Evolutionary conservation across 768 basidiomycete genomes (phyloP).

Genomic region (Cystoderma amianthinum): DNA sequence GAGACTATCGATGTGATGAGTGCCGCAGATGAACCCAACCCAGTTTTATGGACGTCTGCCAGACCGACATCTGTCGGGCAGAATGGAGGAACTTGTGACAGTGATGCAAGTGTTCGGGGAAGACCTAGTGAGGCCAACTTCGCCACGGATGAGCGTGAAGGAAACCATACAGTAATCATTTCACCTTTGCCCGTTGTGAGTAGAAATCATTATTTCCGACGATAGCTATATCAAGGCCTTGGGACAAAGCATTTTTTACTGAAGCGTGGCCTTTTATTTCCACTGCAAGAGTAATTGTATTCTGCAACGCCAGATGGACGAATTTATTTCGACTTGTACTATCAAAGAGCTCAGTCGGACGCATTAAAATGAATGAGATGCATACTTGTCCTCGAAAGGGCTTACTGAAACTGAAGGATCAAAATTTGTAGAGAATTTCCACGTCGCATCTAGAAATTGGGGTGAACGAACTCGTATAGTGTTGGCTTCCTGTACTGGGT

Average conservation of each 20-base stretch:
- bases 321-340: conserved; percentile 79
- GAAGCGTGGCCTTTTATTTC: conserved; percentile 46
- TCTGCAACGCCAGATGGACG: conserved; percentile 82
- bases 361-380: conserved; percentile 6
- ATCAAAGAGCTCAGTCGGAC: conserved; percentile 8
- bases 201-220: conserved; percentile 98
- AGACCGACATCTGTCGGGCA: conserved; percentile 60
- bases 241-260: conserved; percentile 33
- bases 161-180: conserved; percentile 8
- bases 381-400: conserved; percentile 31
- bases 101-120: conserved; percentile 55
- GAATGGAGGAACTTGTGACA: conserved; percentile 73
- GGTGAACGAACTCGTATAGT: conserved; percentile 78
- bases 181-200: conserved; percentile 83
- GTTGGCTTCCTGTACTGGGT: conserved; percentile 18
- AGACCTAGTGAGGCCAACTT: conserved; percentile 62
- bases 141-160: conserved; percentile 1
- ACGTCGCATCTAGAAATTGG: conserved; percentile 79
- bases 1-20: conserved; percentile 93
- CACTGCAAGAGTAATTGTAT: conserved; percentile 59
- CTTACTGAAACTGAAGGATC: conserved; percentile 27
- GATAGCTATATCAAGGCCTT: conserved; percentile 72
- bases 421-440: conserved; percentile 58
- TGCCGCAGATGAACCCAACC: conserved; percentile 94
- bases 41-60: conserved; percentile 92